phyloP scores from a whole-genome alignment of 768 basidiomycete species.

The Suillus lakei region DNA sequence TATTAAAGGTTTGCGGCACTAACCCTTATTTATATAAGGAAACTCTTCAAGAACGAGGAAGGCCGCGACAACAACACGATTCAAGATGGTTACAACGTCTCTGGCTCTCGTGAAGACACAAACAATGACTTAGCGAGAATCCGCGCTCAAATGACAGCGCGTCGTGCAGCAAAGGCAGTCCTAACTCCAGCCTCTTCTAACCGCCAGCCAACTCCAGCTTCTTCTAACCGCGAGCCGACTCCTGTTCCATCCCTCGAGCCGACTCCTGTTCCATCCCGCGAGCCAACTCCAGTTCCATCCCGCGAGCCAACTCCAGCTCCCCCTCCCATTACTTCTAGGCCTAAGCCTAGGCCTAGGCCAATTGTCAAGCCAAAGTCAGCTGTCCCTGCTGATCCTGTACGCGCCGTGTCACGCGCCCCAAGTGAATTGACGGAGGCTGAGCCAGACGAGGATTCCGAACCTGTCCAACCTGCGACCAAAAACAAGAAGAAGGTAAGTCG shows the following conservation, averaged over 20 bases:
- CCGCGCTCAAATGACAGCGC: neutral
- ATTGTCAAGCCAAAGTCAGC: too few species aligned
- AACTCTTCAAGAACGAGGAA: slow-evolving; percentile 1
- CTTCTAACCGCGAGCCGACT: neutral
- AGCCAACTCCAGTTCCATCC: neutral
- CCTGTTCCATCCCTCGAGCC: neutral
- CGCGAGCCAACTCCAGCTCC: too few species aligned
- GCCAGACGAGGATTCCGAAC: neutral
- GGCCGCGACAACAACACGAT: neutral
- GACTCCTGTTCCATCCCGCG: neutral
- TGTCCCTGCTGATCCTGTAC: neutral
- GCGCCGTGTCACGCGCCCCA: neutral
- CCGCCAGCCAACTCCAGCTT: too few species aligned
- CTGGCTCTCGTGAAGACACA: neutral
- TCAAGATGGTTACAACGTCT: too few species aligned
- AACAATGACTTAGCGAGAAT: neutral
- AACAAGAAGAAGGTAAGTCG: neutral
- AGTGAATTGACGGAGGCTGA: neutral
- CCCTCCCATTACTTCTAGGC: too few species aligned
- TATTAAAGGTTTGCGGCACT: neutral
- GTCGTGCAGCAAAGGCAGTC: neutral
- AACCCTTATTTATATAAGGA: neutral
- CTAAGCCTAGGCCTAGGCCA: too few species aligned
- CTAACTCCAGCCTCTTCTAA: neutral
- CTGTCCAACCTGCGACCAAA: neutral